These are phyloP conservation scores for Ceratocystis huliohia DNA, from an alignment of 2,329 filamentous ascomycete genomes.

Conservation along the genomic window DNA sequence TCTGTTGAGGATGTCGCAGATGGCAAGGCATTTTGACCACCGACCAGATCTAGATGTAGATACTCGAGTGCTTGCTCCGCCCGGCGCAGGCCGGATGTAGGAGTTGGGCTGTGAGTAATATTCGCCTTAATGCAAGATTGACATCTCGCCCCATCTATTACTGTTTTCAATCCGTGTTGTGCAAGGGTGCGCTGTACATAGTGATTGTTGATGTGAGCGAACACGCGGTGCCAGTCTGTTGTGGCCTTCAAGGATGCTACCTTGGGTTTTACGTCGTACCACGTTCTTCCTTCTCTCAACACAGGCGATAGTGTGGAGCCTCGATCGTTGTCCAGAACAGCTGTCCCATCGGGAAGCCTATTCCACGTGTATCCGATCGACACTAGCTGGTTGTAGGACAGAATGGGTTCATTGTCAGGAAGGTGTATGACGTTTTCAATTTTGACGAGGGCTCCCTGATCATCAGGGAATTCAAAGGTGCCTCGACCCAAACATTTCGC, in stretches of 20 bases:
- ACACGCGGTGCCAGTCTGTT: not conserved
- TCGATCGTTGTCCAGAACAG: not conserved
- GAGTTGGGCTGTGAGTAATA: not conserved
- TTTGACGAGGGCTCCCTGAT: not conserved
- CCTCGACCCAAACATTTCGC: not conserved
- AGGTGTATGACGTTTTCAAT: not conserved
- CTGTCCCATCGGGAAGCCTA: too few species aligned
- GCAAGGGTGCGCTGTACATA: not conserved
- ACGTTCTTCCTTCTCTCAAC: not conserved
- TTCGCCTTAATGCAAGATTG: not conserved
- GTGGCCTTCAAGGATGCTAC: not conserved
- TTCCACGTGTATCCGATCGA: not conserved
- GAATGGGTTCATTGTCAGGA: not conserved
- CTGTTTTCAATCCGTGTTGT: not conserved
- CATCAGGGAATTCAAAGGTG: not conserved
- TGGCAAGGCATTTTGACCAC: too few species aligned
- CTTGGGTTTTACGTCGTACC: not conserved
- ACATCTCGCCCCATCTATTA: not conserved
- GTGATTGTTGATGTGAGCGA: not conserved
- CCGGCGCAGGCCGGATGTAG: not conserved
- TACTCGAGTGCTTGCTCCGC: not conserved
- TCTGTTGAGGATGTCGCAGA: too few species aligned
- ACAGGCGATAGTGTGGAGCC: not conserved
- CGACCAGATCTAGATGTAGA: too few species aligned
- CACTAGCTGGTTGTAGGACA: not conserved